Base-by-base conservation (phyloP, 2,329 filamentous ascomycete species). In the Talaromyces islandicus region DNA sequence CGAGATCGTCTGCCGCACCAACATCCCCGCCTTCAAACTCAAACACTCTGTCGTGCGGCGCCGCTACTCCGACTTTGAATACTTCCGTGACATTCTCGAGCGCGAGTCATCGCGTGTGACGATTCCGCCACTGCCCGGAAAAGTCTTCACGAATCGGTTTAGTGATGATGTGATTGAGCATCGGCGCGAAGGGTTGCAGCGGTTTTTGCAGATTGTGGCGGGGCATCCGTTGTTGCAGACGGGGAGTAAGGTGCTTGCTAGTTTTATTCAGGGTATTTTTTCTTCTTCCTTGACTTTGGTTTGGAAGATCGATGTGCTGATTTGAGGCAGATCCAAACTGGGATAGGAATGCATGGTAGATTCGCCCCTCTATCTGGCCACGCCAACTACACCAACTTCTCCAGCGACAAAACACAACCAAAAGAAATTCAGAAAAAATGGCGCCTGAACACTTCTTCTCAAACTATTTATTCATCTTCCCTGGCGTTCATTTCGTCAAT, bases 151-250 rank as follows among this genome's bases (percentile, higher is more conserved):
- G 56, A 97, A 97, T 77, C 87, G 94, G 53, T 99, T 99, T 80
- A 95, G 90, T 70, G 94, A 99, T 78, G 92, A 96, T 74, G 93
- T 99, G 70, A 99, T 99, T 74, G 94, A 97, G 81, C 91, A 95
- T 71, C 83, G 94, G 58, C 83, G 93, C 64, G 90, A 93, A 68
- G 94, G 94, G 1, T 80, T 99, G 66, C 92, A 99, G 80, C 87
- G 95, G 73, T 99, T 99, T 74, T 78, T 99, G 73, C 92, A 94
- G 84, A 97, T 97, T 72, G 94, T 99, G 11, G 94, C 96, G 0
- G 93, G 94, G 0, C 94, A 99, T 76, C 94, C 94, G 68, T 81
- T 99, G 69, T 78, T 99, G 77, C 94, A 99, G 84, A 99, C 94
- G 30, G 94, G 94, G 57, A 97, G 92, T 77, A 96, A 97, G 78